Evolutionary conservation across 805 yeast species (phyloP).

Genomic region (Myxozyma kluyveri): DNA sequence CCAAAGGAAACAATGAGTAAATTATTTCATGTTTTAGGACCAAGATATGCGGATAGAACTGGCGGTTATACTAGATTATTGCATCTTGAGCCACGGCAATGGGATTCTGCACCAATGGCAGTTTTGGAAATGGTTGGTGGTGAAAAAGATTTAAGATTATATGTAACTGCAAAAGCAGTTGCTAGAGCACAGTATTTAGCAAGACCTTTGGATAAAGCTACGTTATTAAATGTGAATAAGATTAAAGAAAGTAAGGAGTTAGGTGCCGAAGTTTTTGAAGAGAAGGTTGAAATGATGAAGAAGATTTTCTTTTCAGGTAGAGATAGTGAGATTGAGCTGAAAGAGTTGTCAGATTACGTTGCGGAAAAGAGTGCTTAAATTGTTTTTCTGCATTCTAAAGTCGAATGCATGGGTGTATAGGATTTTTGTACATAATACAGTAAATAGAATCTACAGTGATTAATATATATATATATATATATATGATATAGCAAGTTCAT

Average conservation of each 20-base stretch:
- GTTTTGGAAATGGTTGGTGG: constrained; percentile 83
- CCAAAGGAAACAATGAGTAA: constrained; percentile 57
- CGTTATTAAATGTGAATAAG: constrained; percentile 56
- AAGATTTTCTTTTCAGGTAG: constrained; percentile 39
- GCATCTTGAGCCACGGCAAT: constrained; percentile 77
- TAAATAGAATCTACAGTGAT: no score
- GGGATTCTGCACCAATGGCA: constrained; percentile 88
- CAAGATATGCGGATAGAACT: constrained; percentile 58
- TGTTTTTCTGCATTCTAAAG: no score
- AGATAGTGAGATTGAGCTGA: constrained; percentile 2
- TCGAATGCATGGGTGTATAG: no score
- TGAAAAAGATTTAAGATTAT: constrained; percentile 65
- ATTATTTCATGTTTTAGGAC: constrained; percentile 60
- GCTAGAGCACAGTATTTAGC: constrained; percentile 74
- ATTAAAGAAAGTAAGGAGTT: constrained; percentile 47
- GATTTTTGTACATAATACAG: no score
- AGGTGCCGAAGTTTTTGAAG: constrained; percentile 54
- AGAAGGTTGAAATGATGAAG: constrained; percentile 60
- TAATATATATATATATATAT: no score
- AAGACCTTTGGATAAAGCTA: constrained; percentile 48
- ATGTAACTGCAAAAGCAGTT: constrained; percentile 75
- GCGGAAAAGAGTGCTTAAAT: neutral
- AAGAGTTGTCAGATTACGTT: constrained; percentile 2
- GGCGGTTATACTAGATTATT: constrained; percentile 87
- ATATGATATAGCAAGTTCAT: no score